Evolutionary conservation across 306 rosid species (phyloP).

Genomic region (Dalbergia oliveri): DNA sequence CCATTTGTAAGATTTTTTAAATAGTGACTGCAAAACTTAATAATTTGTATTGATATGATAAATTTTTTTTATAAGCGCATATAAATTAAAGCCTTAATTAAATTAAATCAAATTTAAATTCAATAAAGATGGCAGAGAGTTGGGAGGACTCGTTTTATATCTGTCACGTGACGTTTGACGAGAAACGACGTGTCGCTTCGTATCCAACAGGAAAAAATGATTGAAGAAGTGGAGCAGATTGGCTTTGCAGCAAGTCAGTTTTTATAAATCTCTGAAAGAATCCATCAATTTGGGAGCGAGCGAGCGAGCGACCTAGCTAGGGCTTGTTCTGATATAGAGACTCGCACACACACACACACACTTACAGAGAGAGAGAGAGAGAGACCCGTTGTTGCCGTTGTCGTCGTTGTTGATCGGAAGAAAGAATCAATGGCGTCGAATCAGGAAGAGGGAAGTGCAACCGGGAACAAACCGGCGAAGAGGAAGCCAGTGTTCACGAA

Average conservation of each 20-base stretch:
- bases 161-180: neutral
- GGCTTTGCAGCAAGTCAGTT: neutral
- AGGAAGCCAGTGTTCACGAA: constrained; percentile 79
- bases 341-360: no score
- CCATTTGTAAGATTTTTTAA: no score
- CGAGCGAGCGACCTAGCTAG: neutral
- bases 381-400: neutral
- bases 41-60: no score
- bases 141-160: neutral
- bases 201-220: neutral
- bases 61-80: no score
- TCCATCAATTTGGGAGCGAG: constrained; percentile 11
- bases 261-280: neutral
- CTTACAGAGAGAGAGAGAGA: no score
- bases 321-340: neutral
- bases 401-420: neutral
- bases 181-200: constrained; percentile 39
- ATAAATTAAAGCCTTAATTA: no score
- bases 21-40: no score
- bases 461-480: constrained; percentile 51
- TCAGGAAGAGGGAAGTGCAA: neutral
- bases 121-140: neutral
- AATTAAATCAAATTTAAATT: no score
- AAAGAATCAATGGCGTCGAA: constrained; percentile 41
- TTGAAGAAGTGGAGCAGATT: neutral